Base-by-base conservation (phyloP, 163 green algal species). In the Volvox carteri region DNA sequence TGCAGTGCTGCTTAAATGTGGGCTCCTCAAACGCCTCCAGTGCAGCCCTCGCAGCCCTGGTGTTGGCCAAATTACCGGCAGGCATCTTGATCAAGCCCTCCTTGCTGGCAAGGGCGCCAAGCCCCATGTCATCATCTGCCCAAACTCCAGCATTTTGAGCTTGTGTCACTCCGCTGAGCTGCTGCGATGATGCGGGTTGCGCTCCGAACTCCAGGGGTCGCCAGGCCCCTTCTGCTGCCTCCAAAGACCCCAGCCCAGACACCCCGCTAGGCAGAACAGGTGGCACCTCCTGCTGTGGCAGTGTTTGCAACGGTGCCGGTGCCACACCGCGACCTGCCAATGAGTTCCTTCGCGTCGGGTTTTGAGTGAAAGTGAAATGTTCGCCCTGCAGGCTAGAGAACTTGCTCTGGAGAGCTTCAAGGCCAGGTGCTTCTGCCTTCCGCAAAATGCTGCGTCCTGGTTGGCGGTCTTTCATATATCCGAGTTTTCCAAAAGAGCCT, bases 11-110 rank as follows among this genome's bases (percentile, higher is more conserved):
- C 70, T 87, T n/a, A 52, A 97, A 92, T n/a, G 74, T 78, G 28
- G 92, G 41, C 16, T 97, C 95, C 21, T 92, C 88, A 76, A 97
- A 97, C 2, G 94, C 86, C 73, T 95, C 92, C 35, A 84, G 50
- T 2, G 95, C 95, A 54, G 80, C 11, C 62, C 78, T 77, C 77
- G 81, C 72, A 93, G 87, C 33, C 28, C 76, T 73, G 44, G 75
- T 87, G 25, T 25, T 88, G 19, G 83, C 90, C 78, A 84, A 75
- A 16, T 39, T 44, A 3, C 84, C 72, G 11, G 72, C n/a, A 0
- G 84, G 84, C 8, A 89, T 74, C 33, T 16, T 83, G 28, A 88
- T 39, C 6, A 83, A 12, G 25, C n/a, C 6, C 23, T 80, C 81
- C 48, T 80, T 80, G 9, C 67, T 74, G 41, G 33, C 50, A n/a